phyloP scores from a whole-genome alignment of 345 rosid species.

The Pistacia integerrima region DNA sequence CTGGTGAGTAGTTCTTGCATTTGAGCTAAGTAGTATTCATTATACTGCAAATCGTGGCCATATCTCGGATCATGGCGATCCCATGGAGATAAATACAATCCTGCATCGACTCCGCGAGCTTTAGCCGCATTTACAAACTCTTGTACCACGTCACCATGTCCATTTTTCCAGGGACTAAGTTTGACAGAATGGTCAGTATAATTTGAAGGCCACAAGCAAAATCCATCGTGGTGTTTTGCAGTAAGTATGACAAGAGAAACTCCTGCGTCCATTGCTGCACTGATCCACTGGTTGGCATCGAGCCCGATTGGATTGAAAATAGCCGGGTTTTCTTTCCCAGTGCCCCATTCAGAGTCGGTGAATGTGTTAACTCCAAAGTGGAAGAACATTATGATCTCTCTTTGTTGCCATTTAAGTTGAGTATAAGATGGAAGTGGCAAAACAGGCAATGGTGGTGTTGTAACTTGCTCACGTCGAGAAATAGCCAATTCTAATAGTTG shows the following conservation, averaged over 20 bases:
- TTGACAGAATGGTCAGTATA: slow-evolving; percentile 67
- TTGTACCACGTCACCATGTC: slow-evolving; percentile 61
- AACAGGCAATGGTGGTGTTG: slow-evolving; percentile 67
- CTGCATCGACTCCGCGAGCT: slow-evolving; percentile 51
- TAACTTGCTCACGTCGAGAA: slow-evolving; percentile 27
- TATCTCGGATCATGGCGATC: slow-evolving; percentile 74
- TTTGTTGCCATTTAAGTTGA: slow-evolving; percentile 74
- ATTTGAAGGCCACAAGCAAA: slow-evolving; percentile 73
- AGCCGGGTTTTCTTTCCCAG: slow-evolving; percentile 55
- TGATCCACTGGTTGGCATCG: slow-evolving; percentile 57
- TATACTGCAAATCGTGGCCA: slow-evolving; percentile 57
- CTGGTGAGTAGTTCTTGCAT: slow-evolving; percentile 59
- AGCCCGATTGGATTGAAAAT: slow-evolving; percentile 58
- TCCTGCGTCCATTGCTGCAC: slow-evolving; percentile 53
- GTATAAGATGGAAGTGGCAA: slow-evolving; percentile 63
- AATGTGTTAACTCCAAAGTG: slow-evolving; percentile 84
- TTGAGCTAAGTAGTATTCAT: slow-evolving; percentile 72
- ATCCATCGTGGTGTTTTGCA: slow-evolving; percentile 84
- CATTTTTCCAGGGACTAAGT: slow-evolving; percentile 61
- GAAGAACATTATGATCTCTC: slow-evolving; percentile 75
- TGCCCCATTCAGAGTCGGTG: slow-evolving; percentile 78
- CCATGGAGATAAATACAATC: slow-evolving; percentile 76
- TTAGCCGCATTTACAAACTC: slow-evolving; percentile 52
- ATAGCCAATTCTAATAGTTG: neutral
- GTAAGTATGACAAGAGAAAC: slow-evolving; percentile 61